phyloP scores from a whole-genome alignment of 305 asterid genomes.

The Fraxinus baroniana region DNA sequence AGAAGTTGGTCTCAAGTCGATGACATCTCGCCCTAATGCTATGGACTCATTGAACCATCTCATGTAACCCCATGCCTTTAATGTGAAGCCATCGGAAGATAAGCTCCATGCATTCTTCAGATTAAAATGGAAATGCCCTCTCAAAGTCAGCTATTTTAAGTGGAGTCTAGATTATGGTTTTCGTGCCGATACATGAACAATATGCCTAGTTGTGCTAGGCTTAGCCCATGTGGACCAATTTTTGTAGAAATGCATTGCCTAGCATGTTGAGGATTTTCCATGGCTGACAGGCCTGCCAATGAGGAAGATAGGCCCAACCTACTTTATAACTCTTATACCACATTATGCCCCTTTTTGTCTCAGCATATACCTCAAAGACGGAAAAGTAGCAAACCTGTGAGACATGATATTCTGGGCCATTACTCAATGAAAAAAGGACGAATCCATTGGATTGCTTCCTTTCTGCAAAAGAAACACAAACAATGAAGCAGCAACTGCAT shows the following conservation, averaged over 20 bases:
- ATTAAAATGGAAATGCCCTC: conserved; percentile 25
- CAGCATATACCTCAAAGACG: neutral
- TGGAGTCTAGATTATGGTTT: neutral
- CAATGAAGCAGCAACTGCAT: neutral
- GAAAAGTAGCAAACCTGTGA: neutral
- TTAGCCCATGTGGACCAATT: neutral
- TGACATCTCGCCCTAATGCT: neutral
- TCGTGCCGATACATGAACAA: neutral
- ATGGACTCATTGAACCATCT: neutral
- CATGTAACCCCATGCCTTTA: neutral
- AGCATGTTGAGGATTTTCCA: neutral
- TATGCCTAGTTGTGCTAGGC: neutral
- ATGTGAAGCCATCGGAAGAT: neutral
- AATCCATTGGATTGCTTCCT: neutral
- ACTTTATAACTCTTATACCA: neutral
- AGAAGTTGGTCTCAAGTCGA: conserved; percentile 15
- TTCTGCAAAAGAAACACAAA: neutral
- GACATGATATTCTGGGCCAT: neutral
- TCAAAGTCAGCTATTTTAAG: conserved; percentile 12
- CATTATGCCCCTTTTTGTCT: neutral
- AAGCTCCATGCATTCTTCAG: neutral
- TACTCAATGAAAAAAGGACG: neutral
- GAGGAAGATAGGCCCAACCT: neutral
- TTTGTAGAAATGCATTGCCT: neutral
- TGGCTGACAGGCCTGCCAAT: neutral